Percentiles rank a stretch among this genome's conserved stretches.
These are phyloP conservation scores for Annulohypoxylon maeteangense DNA, from an alignment of 495 filamentous ascomycete species.

Conservation along the genomic window DNA sequence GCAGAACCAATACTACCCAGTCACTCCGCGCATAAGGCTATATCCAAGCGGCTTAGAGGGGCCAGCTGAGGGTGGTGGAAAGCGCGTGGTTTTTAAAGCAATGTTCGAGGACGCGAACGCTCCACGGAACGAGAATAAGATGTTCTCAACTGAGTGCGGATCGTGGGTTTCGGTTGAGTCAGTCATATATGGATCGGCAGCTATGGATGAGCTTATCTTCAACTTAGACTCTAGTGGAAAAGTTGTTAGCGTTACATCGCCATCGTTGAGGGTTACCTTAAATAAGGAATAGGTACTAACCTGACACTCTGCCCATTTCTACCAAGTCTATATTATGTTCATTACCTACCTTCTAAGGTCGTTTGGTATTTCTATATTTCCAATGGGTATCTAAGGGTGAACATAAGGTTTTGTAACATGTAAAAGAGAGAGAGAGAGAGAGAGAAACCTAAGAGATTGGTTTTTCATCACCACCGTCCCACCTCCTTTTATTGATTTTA, in stretches of 20 bases:
- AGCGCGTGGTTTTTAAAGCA: constrained; percentile 54
- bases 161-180: constrained; percentile 45
- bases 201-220: constrained; percentile 48
- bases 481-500: neutral
- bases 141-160: constrained; percentile 50
- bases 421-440: too few relatives aligned
- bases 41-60: constrained; percentile 58
- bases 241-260: constrained; percentile 43
- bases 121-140: constrained; percentile 41
- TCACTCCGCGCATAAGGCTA: constrained; percentile 50
- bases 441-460: too few relatives aligned
- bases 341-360: too few relatives aligned
- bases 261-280: constrained; percentile 44
- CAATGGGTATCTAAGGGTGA: too few relatives aligned
- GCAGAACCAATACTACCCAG: constrained; percentile 45
- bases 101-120: constrained; percentile 54
- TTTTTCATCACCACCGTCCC: too few relatives aligned
- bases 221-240: constrained; percentile 41
- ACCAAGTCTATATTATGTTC: constrained; percentile 9
- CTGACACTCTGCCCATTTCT: neutral
- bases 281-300: constrained; percentile 37
- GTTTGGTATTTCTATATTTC: too few relatives aligned
- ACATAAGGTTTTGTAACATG: too few relatives aligned
- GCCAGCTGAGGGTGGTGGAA: constrained; percentile 42
- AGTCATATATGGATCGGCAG: constrained; percentile 43